Base-by-base conservation (phyloP, 1,284 basidiomycete genomes). In the Singerocomus rubriflavus region DNA sequence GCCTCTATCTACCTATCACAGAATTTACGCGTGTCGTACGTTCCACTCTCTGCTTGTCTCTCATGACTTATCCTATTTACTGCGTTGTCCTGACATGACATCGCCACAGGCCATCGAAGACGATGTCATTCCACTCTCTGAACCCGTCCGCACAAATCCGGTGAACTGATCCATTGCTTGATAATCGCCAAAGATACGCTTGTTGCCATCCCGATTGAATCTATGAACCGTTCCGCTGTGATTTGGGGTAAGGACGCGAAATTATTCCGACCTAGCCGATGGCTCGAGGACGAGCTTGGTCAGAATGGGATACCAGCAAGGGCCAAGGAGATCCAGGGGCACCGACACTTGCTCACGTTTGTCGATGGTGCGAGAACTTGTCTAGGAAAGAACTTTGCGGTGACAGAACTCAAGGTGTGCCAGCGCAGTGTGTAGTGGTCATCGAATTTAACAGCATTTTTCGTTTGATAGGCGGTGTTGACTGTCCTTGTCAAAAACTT, bases 111-210 rank as follows among this genome's bases (percentile, higher is more conserved):
- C 60, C 0, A 54, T 64, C 27, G 63, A 81, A 68, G 77, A 81
- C 56, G 79, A 82, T 50, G 59, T 81, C 3, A 71, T 83, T 12
- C 81, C 79, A 0, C 72, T 82, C 13, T 50, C 46, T 6, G 33
- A 50, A 41, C 42, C 46, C 0, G 21, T 45, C 12, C 43, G 35
- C 29, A 72, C 72, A 0, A 60, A 4, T 55, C 65, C 0, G 78
- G 78, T 0, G 52, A 71, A 32, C 50, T 57, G 0, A 63, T 76
- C 11, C 61, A 69, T 32, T 67, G 64, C 31, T 59, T 83, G 32
- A 51, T 64, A 1, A 65, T 82, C 35, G 57, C 68, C 5, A 76
- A 76, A 57, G 78, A 79, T 3, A 72, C 74, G 0, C 46, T 60
- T 3, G 58, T 82, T 8, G 61, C 58, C 0, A 64, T 74, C 0